These are phyloP conservation scores for Albatrellus ellisii DNA, from an alignment of 768 basidiomycete genomes.

Conservation along the genomic window DNA sequence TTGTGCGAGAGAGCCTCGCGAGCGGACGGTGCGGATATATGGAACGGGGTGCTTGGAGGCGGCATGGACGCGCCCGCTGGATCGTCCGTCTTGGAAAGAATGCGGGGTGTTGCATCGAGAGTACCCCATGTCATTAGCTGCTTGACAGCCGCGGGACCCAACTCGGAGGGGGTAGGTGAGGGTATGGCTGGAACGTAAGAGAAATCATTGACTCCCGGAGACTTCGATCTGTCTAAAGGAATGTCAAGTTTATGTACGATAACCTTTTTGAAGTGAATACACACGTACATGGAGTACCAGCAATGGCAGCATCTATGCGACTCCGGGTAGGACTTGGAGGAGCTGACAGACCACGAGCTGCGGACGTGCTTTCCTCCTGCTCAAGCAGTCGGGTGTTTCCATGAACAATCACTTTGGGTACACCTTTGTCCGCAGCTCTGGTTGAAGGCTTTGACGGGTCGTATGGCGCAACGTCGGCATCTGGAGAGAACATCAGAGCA, in stretches of 20 bases:
- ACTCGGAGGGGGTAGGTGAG: conserved; percentile 71
- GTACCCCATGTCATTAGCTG: conserved; percentile 98
- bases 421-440: conserved; percentile 22
- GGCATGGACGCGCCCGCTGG: conserved; percentile 26
- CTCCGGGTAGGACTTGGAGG: conserved; percentile 88
- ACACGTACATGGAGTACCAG: conserved; percentile 76
- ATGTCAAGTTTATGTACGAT: conserved; percentile 6
- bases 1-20: conserved; percentile 74
- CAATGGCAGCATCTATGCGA: conserved; percentile 84
- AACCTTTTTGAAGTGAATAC: neutral
- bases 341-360: conserved; percentile 31
- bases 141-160: conserved; percentile 74
- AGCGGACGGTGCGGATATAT: conserved; percentile 59
- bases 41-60: conserved; percentile 56
- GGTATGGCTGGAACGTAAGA: conserved; percentile 77
- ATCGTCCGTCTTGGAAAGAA: conserved; percentile 56
- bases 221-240: conserved; percentile 45
- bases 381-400: conserved; percentile 70
- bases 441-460: conserved; percentile 26
- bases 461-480: conserved; percentile 78
- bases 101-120: conserved; percentile 80
- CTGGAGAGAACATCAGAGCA: conserved; percentile 89
- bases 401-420: conserved; percentile 60
- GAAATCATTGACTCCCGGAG: conserved; percentile 43
- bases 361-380: conserved; percentile 40